Base-by-base conservation (phyloP, 2,329 filamentous ascomycete genomes). In the Elsinoe perseae region DNA sequence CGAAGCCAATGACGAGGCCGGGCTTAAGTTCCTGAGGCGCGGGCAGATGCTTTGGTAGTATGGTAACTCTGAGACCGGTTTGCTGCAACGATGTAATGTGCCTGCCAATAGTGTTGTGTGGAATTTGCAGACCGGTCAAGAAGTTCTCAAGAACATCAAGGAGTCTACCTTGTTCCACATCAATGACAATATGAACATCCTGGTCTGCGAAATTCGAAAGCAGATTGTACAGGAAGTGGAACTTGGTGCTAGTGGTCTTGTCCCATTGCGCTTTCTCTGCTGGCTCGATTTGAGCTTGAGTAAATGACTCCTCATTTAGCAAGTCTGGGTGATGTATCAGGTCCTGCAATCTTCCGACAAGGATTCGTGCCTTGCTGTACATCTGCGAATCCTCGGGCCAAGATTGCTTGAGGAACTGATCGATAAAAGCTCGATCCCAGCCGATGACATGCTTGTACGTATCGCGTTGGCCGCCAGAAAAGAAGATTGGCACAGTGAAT, bases 181-280 rank as follows among this genome's bases (percentile, higher is more conserved):
- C 58, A 2, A 73, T 58, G 1, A 64, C 66, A 25, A 72, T 50
- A 54, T 62, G 66, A 14, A 62, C 12, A 10, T 60, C 59, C 38
- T 61, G 57, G 27, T 57, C 52, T 6, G 63, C 61, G 2, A 71
- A 43, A 6, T 57, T 56, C 1, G 66, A 60, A 2, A 72, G 53
- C 2, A 72, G 58, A 18, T 64, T 59, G 14, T 64, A 61, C 14
- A 73, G 52, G 54, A 73, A 72, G 3, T 60, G 59, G 52, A 72
- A 72, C 55, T 72, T 72, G 4, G 63, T 60, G 40, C 70, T 71
- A 56, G 63, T 66, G 14, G 64, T 60, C 12, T 64, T 58, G 34
- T 68, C 66, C 69, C 69, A 72, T 32, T 66, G 59, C 1, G 66
- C 67, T 43, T 69, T 65, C 18, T 60, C 52, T 12, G 61, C 59